Conservation (phyloP, 371 early-diverging fungal species). For the Batrachochytrium dendrobatidis region DNA sequence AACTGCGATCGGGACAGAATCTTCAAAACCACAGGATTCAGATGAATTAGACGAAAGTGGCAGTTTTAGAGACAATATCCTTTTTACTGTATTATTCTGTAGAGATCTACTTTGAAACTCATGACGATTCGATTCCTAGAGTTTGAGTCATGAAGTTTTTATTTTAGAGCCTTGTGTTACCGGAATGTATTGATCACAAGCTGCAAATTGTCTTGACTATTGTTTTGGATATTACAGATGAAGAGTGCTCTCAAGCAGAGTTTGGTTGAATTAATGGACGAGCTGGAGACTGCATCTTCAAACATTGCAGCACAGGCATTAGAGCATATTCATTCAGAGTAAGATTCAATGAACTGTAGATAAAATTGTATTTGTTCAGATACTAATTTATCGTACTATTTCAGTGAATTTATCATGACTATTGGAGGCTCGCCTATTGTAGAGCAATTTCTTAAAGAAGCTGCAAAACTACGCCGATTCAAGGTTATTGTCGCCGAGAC, state of each 20-base stretch:
- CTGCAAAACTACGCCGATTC: conserved; percentile 79
- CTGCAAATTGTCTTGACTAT: conserved; percentile 14
- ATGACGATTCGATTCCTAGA: too few relatives aligned
- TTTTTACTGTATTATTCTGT: neutral
- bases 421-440: conserved; percentile 82
- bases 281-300: conserved; percentile 60
- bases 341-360: conserved; percentile 12
- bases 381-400: neutral
- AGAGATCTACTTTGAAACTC: conserved; percentile 6
- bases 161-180: conserved; percentile 1
- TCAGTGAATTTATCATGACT: conserved; percentile 91
- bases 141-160: neutral
- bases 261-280: conserved; percentile 78
- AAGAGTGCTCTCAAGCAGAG: conserved; percentile 39
- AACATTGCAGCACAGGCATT: conserved; percentile 72
- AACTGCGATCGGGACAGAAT: conserved; percentile 15
- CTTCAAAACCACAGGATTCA: neutral
- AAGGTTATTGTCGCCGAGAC: conserved; percentile 90
- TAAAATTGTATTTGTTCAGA: neutral
- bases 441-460: conserved; percentile 75
- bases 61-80: neutral
- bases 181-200: too few relatives aligned
- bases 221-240: conserved; percentile 4
- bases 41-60: neutral
- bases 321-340: conserved; percentile 87